A percentile compares a stretch with the other conserved stretches of the same genome.
These are phyloP conservation scores for Melampsora americana DNA, from an alignment of 1,284 basidiomycete genomes.

Conservation along the genomic window DNA sequence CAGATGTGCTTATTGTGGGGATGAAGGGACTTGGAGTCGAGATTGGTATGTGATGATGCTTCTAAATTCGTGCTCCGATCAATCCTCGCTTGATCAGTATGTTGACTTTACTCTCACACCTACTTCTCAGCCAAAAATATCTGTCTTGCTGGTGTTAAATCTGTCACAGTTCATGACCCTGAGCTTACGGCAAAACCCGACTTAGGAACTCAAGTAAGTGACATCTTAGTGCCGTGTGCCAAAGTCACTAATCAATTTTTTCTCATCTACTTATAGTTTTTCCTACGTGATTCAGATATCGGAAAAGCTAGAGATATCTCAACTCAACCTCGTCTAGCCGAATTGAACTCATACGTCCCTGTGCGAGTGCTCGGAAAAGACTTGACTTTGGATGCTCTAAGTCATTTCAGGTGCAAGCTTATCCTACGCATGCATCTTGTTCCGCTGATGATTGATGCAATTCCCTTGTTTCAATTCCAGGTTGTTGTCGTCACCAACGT, in stretches of 20 bases:
- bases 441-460: neutral
- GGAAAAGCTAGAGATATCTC: constrained; percentile 83
- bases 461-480: constrained; percentile 56
- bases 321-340: constrained; percentile 82
- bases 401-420: constrained; percentile 27
- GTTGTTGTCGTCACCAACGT: constrained; percentile 83
- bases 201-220: constrained; percentile 79
- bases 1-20: constrained; percentile 92
- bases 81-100: neutral
- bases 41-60: constrained; percentile 65
- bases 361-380: constrained; percentile 56
- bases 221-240: constrained; percentile 7
- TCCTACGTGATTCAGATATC: constrained; percentile 81
- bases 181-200: constrained; percentile 80
- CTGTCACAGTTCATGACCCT: constrained; percentile 93
- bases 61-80: constrained; percentile 29
- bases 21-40: constrained; percentile 91
- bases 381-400: constrained; percentile 28
- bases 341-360: constrained; percentile 94
- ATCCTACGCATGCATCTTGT: neutral
- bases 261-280: constrained; percentile 66
- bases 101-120: constrained; percentile 26
- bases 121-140: constrained; percentile 84
- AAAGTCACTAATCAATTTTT: constrained; percentile 5
- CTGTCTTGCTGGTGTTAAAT: constrained; percentile 93